Evolutionary conservation across 768 basidiomycete genomes (phyloP), one percentile per base, ranked within the genome.

Genomic region (Pulveroboletus sp.): DNA sequence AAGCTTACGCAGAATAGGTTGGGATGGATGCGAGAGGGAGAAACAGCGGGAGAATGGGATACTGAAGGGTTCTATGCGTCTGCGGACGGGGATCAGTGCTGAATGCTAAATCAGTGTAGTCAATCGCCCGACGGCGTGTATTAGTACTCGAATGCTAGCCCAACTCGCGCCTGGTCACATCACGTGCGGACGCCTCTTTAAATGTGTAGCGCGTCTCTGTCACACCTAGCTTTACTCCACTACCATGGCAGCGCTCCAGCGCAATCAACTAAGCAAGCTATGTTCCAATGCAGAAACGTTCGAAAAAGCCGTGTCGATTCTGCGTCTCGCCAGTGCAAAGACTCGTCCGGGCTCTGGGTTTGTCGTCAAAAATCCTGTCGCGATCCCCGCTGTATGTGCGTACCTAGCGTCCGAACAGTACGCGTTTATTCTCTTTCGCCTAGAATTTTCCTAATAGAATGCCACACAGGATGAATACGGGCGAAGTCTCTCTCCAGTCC

Each of bases 361-460:
- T 42, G 43, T 54, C 18, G 52, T 63, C 30, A 64, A 64, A 52
- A 54, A 50, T 40, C 32, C 58, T 3, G 52, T 48, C 36, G 59
- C 57, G 11, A 54, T 69, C 11, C 63, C 65, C 5, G 58, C 65
- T 8, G 40, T 67, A 30, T 70, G 63, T 50, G 67, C 67, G 21
- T 63, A 63, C 44, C 48, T 69, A 3, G 67, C 67, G 13, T 69
- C 67, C 11, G 58, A 69, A 57, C 58, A 56, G 67, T 69, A 47
- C 55, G 67, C 45, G 40, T 43, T 26, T 32, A 8, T 32, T 32
- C 13, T 21, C 11, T 38, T 4, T 49, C 17, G 0, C 4, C 2
- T 1, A 10, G 5, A 14, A 9, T 15, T 3, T 40, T 44, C 30
- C 31, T 26, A 41, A 6, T n/a, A 1, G 35, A 21, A 39, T 8